Evolutionary conservation across 768 basidiomycete genomes (phyloP), one percentile per base, ranked within the genome.

Genomic region (Phlegmacium glaucopus): DNA sequence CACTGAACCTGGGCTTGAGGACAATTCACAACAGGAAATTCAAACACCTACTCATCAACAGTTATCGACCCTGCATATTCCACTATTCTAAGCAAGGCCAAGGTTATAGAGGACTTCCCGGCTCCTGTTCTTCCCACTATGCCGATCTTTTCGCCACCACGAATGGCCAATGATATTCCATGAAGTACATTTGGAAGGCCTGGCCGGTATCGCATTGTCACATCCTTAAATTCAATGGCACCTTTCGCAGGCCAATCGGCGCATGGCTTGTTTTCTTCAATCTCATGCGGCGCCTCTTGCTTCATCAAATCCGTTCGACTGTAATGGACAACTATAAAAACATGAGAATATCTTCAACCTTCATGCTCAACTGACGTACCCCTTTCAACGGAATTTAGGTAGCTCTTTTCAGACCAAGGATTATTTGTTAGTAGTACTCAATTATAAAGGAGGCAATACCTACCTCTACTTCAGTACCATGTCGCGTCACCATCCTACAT

Each of bases 171-270:
- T 4, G 76, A 76, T 15, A 90, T 68, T 0, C 79, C 79, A 55
- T 82, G 81, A 30, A 91, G 71, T 3, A 90, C 87, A 11, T 78
- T 74, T 0, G 87, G 87, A n/a, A 90, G 69, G 4, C 83, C 85
- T 0, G 80, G 76, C 16, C 89, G 69, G 59, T 92, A 90, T 13
- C 70, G 69, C 78, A 85, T 76, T 4, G 66, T 59, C 17, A 84
- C 70, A 29, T 86, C 64, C 17, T 80, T 70, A 62, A 90, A 82
- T 40, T 77, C 71, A 55, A 91, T 75, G 4, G 69, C 66, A 6
- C 89, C 89, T 1, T 65, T 51, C 3, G 61, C 48, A 2, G 90
- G 89, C 90, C 90, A 93, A 4, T 75, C 64, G 4, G 68, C 47
- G 1, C 78, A 64, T 1, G 86, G 86, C 49, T 77, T 79, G 17